These are phyloP conservation scores for Barnettozyma vustinii DNA, from an alignment of 805 yeast species.

Conservation along the genomic window DNA sequence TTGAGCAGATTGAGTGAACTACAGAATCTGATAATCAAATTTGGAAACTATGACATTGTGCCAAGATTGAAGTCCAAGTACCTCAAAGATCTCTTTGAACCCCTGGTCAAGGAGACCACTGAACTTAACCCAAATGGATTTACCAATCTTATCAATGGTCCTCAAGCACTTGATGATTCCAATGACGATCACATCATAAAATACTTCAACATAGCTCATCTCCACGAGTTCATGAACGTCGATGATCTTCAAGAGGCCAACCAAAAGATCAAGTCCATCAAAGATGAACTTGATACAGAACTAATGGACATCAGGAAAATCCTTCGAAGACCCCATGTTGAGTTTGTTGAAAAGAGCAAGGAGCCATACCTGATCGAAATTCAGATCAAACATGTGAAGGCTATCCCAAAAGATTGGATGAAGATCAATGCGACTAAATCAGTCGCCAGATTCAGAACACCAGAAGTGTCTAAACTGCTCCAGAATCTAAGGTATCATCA, in stretches of 20 bases:
- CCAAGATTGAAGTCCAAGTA: constrained; percentile 25
- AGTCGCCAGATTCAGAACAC: constrained; percentile 70
- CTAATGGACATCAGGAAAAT: constrained; percentile 39
- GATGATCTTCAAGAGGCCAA: constrained; percentile 27
- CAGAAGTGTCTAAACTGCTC: constrained; percentile 45
- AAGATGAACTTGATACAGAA: constrained; percentile 45
- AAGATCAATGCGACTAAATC: constrained; percentile 64
- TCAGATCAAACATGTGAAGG: constrained; percentile 43
- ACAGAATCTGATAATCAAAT: constrained; percentile 26
- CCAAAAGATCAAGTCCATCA: constrained; percentile 37
- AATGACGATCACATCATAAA: constrained; percentile 41
- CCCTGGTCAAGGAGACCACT: constrained; percentile 31
- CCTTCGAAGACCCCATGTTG: constrained; percentile 51
- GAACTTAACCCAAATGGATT: constrained; percentile 30
- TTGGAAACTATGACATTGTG: constrained; percentile 25
- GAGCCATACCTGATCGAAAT: constrained; percentile 78
- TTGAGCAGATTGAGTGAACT: constrained; percentile 36
- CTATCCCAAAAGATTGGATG: constrained; percentile 71
- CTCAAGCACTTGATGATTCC: constrained; percentile 44
- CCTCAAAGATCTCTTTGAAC: constrained; percentile 34
- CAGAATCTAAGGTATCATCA: constrained; percentile 54
- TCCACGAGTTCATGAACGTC: constrained; percentile 21
- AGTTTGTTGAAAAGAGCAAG: constrained; percentile 50
- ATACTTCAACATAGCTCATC: constrained; percentile 35
- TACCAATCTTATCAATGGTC: constrained; percentile 45